phyloP scores from a whole-genome alignment of 75 land plant species.

The Azolla pinnata region DNA sequence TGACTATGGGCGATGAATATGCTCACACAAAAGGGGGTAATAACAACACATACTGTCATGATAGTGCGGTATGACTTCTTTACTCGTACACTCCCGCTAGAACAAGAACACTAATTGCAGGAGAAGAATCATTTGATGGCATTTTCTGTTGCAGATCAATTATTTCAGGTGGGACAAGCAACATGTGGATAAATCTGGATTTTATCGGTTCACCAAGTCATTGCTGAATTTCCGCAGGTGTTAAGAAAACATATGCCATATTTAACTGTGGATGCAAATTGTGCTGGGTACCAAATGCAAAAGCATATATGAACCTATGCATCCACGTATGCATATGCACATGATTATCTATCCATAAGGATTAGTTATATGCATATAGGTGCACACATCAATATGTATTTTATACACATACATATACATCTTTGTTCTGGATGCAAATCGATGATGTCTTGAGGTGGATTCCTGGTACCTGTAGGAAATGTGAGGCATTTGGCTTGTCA shows the following conservation, averaged over 20 bases:
- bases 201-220: conserved; percentile 65
- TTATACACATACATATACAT: too few relatives aligned
- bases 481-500: conserved; percentile 60
- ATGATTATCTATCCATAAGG: too few relatives aligned
- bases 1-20: conserved; percentile 95
- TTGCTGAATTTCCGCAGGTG: conserved; percentile 71
- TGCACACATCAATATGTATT: too few relatives aligned
- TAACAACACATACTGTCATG: conserved; percentile 97
- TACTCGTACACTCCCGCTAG: too few relatives aligned
- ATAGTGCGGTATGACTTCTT: conserved; percentile 46
- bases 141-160: conserved; percentile 46
- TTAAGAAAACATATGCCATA: neutral
- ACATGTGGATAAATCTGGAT: conserved; percentile 44
- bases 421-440: too few relatives aligned
- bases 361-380: too few relatives aligned
- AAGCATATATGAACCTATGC: too few relatives aligned
- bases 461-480: conserved; percentile 39
- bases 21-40: conserved; percentile 99
- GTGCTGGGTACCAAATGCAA: too few relatives aligned
- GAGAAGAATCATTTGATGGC: too few relatives aligned
- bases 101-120: too few relatives aligned
- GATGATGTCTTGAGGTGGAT: neutral
- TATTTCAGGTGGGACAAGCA: conserved; percentile 93
- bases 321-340: too few relatives aligned
- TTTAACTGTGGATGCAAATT: neutral